Evolutionary conservation across 495 filamentous ascomycete species (phyloP).

Genomic region (Xylaria scruposa): DNA sequence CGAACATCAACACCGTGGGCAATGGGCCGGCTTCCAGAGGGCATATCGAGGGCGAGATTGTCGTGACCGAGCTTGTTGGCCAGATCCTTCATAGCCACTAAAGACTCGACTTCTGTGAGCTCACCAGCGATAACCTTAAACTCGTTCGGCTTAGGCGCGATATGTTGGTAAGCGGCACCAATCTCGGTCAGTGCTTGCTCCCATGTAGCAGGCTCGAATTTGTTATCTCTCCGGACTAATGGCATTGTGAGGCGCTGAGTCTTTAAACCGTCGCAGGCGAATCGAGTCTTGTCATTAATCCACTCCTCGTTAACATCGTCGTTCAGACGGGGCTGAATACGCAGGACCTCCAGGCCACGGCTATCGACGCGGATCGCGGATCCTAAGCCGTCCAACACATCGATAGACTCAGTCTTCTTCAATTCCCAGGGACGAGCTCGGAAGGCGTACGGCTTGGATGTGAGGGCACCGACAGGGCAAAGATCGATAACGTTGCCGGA

Average conservation of each 20-base stretch:
- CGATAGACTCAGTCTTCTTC: conserved; percentile 89
- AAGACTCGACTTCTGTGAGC: conserved; percentile 85
- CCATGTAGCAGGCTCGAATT: conserved; percentile 91
- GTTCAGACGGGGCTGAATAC: conserved; percentile 88
- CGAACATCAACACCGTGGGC: conserved; percentile 94
- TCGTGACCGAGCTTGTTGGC: conserved; percentile 95
- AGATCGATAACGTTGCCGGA: conserved; percentile 98
- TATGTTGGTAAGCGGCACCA: conserved; percentile 71
- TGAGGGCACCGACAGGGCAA: conserved; percentile 94
- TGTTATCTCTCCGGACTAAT: conserved; percentile 82
- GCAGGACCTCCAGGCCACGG: conserved; percentile 95
- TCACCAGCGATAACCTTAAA: conserved; percentile 95
- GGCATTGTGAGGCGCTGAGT: conserved; percentile 94
- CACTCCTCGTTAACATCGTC: conserved; percentile 99
- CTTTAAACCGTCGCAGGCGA: conserved; percentile 96
- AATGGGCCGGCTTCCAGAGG: conserved; percentile 78
- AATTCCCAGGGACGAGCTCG: conserved; percentile 96
- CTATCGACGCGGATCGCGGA: conserved; percentile 94
- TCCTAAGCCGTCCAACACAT: conserved; percentile 90
- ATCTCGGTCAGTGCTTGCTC: conserved; percentile 92
- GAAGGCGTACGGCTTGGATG: conserved; percentile 97
- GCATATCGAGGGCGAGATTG: conserved; percentile 91
- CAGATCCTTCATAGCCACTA: conserved; percentile 96
- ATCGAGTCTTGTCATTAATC: conserved; percentile 98
- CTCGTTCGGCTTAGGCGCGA: conserved; percentile 84